Evolutionary conservation across 768 basidiomycete genomes (phyloP).

Genomic region (Coprinellus aureogranulatus): DNA sequence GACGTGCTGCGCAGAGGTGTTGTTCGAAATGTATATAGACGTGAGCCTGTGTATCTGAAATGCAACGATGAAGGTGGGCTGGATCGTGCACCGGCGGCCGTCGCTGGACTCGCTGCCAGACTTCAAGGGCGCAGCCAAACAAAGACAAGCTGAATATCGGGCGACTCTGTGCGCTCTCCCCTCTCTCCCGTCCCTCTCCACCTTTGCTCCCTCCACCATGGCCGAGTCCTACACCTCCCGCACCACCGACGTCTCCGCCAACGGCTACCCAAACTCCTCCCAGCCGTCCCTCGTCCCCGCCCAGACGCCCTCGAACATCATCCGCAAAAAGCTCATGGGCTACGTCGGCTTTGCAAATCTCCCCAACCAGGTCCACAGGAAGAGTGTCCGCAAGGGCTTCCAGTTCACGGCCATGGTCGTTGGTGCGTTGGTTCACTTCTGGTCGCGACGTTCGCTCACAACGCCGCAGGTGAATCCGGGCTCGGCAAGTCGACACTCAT

Average conservation of each 20-base stretch:
- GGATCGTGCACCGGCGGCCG: conserved; percentile 19
- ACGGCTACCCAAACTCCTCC: conserved; percentile 61
- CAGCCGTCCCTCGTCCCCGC: conserved; percentile 53
- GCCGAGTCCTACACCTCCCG: conserved; percentile 72
- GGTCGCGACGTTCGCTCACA: conserved; percentile 12
- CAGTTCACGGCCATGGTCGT: conserved; percentile 99
- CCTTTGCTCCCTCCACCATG: conserved; percentile 50
- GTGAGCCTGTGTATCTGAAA: no score
- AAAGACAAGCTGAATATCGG: conserved; percentile 48
- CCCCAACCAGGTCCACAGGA: conserved; percentile 98
- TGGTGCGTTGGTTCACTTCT: conserved; percentile 59
- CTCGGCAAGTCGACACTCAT: conserved; percentile 98
- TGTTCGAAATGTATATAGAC: no score
- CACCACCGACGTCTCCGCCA: conserved; percentile 59
- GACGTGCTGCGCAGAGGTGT: no score
- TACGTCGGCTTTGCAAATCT: conserved; percentile 97
- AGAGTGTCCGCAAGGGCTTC: conserved; percentile 97
- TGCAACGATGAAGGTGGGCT: no score
- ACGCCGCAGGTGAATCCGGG: conserved; percentile 83
- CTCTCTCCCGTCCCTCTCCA: conserved; percentile 27
- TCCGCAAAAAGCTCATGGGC: conserved; percentile 91
- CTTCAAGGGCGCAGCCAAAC: conserved; percentile 47
- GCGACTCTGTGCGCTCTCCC: conserved; percentile 52
- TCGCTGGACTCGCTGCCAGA: conserved; percentile 38
- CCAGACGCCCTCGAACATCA: conserved; percentile 44